Base-by-base conservation (phyloP, 257 asterid genomes). In the Thymus mandschuricus region DNA sequence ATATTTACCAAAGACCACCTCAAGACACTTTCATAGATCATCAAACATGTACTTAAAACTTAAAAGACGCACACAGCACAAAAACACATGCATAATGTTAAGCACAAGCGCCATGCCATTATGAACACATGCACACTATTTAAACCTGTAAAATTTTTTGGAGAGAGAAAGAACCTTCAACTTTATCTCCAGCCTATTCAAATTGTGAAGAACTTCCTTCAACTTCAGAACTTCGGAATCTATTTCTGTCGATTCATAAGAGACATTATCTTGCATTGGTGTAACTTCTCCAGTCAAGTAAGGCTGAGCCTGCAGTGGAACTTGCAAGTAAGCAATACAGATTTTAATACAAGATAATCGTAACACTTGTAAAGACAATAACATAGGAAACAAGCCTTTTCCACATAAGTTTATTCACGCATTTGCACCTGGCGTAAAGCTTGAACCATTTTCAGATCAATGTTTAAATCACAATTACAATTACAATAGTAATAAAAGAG, bases 171-270 rank as follows among this genome's bases (percentile, higher is more conserved):
- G 79, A 74, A 87, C 97, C 96, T 92, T 92, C 87, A 92, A 74
- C 82, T 89, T 92, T 76, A 92, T 86, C 86, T 89, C 96, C 82
- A 92, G 81, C 80, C 79, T 83, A 78, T 85, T 92, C 83, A 92
- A 76, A 83, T 66, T 85, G 11, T 48, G 76, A 72, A 89, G 90
- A 78, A 87, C 86, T 83, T 86, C 92, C 75, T 80, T 83, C 73
- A 92, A 66, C 73, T 83, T 81, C 75, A 61, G 54, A 27, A 87
- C 84, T 83, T 81, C 82, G 13, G 85, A 73, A 69, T 73, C 70
- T 70, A 86, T 44, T 70, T 87, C 95, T 27, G 60, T 71, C 13
- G 57, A 75, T 30, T 76, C 65, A 28, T 60, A 60, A 45, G 76
- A 62, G 74, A 55, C 83, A 59, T 65, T 68, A 76, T 92, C 96